Evolutionary conservation across 202 grass and related monocot species (phyloP), one percentile per base, ranked within the genome.

Genomic region (Zizania palustris): DNA sequence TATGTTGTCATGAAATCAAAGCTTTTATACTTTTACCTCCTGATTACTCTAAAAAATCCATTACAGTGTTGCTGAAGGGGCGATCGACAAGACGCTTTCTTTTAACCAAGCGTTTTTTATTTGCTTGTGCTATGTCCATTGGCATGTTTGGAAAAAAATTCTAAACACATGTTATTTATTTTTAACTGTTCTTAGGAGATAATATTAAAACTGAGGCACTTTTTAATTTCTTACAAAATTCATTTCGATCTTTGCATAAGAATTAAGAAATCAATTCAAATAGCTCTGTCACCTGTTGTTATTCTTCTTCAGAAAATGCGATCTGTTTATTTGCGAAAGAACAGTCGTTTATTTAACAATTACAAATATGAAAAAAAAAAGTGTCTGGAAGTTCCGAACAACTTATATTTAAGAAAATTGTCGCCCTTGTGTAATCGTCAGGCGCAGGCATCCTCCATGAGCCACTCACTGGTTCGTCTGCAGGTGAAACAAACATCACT

Each of bases 401-500:
- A 28, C 28, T 28, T 28, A 28, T 2, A 28, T 28, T 28, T 28
- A 28, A 54, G 3, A 54, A n/a, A 45, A 68, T 3, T n/a, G 67
- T 77, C 35, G 4, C 16, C 12, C 3, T 9, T 40, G 3, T 19
- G 51, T 19, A 53, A 55, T 55, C 51, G 2, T 55, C 51, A 55
- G 51, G 51, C 51, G 18, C 44, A 16, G 41, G 16, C 75, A 57
- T 13, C 56, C 3, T 39, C 37, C 11, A 3, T 7, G 50, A 63
- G 11, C 82, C 75, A 73, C 61, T 73, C 7, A 3, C 21, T n/a
- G n/a, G n/a, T n/a, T n/a, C n/a, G n/a, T 22, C 28, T 3, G n/a
- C 0, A 20, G 38, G 45, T 54, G 54, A 69, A 80, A 62, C 28
- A 33, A 49, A 34, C 65, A 43, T 61, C 69, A 61, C 60, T n/a